A percentile compares a stretch with the other conserved stretches of the same genome.
Conservation (phyloP, 495 filamentous ascomycete genomes). For the Podospora anserina region DNA sequence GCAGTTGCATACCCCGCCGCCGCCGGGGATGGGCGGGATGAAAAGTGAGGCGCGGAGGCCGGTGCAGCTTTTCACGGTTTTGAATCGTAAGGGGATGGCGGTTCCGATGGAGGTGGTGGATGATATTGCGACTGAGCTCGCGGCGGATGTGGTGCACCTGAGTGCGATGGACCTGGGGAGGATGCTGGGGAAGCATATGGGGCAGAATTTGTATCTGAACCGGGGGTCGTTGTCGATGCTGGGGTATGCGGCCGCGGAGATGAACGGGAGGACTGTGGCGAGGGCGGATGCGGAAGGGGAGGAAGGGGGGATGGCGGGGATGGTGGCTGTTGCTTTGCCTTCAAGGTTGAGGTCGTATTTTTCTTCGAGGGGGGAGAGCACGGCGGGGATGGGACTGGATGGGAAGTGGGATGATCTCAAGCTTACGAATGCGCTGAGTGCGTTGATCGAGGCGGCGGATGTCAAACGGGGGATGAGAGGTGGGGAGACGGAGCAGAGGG, state of each 20-base stretch:
- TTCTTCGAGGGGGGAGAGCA: constrained; percentile 13
- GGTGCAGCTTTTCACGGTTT: constrained; percentile 37
- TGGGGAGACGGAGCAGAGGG: constrained; percentile 15
- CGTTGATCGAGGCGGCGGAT: constrained; percentile 34
- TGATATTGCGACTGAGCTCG: constrained; percentile 54
- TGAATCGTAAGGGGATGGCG: constrained; percentile 35
- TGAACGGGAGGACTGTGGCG: constrained; percentile 33
- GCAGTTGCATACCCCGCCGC: constrained; percentile 31
- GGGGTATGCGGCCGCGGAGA: constrained; percentile 60
- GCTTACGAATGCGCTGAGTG: constrained; percentile 39
- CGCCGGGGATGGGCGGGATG: constrained; percentile 20
- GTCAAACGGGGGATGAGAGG: constrained; percentile 17
- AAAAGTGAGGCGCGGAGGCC: constrained; percentile 33
- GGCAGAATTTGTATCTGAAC: constrained; percentile 54
- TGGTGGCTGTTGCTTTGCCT: constrained; percentile 26
- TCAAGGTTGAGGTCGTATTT: constrained; percentile 27
- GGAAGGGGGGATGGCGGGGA: constrained; percentile 19
- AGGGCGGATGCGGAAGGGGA: constrained; percentile 21
- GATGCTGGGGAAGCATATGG: constrained; percentile 67
- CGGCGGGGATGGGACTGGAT: constrained; percentile 18
- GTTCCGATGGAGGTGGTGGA: constrained; percentile 34
- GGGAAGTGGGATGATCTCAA: constrained; percentile 46
- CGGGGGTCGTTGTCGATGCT: constrained; percentile 50
- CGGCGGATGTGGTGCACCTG: constrained; percentile 74
- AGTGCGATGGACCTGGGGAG: constrained; percentile 78